Base-by-base conservation (phyloP, 2,329 filamentous ascomycete species). In the Fusarium abutilonis region DNA sequence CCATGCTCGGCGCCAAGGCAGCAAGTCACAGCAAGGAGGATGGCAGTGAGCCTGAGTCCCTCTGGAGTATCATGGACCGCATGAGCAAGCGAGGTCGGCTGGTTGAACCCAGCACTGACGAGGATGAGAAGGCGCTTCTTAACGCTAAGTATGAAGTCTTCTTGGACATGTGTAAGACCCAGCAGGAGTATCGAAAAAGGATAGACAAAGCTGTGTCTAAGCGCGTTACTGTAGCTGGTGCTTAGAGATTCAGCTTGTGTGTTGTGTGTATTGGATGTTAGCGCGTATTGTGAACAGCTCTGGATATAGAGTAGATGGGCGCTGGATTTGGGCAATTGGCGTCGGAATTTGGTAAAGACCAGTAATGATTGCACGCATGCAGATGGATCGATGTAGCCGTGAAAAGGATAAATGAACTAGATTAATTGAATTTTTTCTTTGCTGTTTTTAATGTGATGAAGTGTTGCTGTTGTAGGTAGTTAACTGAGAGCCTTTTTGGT, bases 1-100 rank as follows among this genome's bases (percentile, higher is more conserved):
- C 95, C 54, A 99, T 99, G 94, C 83, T 99, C 21, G 95, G 95
- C 35, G 95, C 93, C 56, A 98, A 98, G 78, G 95, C 95, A n/a
- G 95, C 94, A 7, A 95, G 90, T 69, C 89, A 90, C 29, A 88
- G 90, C 71, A 83, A 83, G 35, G 83, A 90, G 9, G 74, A 73
- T 9, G 74, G 72, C 28, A 91, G 92, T 40, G 88, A 89, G 70
- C 93, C 91, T 0, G 93, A 97, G 79, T 86, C 90, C 36, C 80
- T 99, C 60, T 99, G 95, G 95, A 86, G 88, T 68, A 97, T 99
- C 74, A 99, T 99, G 95, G 92, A 96, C 76, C 87, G 93, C 53
- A 95, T 97, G 89, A 96, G 91, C 79, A 97, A 97, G 82, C 90
- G 92, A 9, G 95, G 94, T 29, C 91, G 89, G 70, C 86, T 93